Evolutionary conservation across 1,139 yeast species (phyloP).

Genomic region (Nadsonia commutata): DNA sequence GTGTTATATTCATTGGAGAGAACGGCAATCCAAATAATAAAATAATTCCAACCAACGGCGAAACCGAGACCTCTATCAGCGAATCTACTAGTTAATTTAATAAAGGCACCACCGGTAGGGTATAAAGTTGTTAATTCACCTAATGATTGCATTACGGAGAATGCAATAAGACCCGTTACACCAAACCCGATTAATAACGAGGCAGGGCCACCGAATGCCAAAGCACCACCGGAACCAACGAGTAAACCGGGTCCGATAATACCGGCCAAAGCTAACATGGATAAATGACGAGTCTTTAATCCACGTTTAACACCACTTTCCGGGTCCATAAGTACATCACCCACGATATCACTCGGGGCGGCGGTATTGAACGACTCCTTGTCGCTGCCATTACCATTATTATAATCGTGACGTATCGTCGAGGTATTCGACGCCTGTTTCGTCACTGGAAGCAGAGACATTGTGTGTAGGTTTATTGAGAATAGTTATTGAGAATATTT

Average conservation of each 20-base stretch:
- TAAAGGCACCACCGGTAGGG: conserved; percentile 52
- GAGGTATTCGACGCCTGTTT: too few species aligned
- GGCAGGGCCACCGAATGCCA: conserved; percentile 50
- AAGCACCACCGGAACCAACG: conserved; percentile 47
- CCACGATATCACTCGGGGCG: too few species aligned
- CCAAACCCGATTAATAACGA: conserved; percentile 43
- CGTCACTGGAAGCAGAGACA: too few species aligned
- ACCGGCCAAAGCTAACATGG: conserved; percentile 53
- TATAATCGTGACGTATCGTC: too few species aligned
- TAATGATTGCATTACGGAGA: conserved; percentile 41
- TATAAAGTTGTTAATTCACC: conserved; percentile 54
- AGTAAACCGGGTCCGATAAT: conserved; percentile 58
- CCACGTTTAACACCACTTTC: conserved; percentile 33
- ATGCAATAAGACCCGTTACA: conserved; percentile 45
- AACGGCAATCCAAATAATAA: conserved; percentile 47
- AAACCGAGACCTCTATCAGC: conserved; percentile 45
- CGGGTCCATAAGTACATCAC: conserved; percentile 17
- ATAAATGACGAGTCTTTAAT: conserved; percentile 34
- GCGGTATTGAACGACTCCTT: too few species aligned
- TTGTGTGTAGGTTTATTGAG: too few species aligned
- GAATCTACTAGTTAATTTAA: conserved; percentile 43
- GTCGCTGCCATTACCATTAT: too few species aligned
- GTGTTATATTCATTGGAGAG: conserved; percentile 46
- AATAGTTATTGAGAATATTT: too few species aligned
- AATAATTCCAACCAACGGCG: conserved; percentile 48